Percentiles rank a stretch among this genome's conserved stretches.
Evolutionary conservation across 495 filamentous ascomycete genomes (phyloP).

Genomic region (Hypoxylon rickii): DNA sequence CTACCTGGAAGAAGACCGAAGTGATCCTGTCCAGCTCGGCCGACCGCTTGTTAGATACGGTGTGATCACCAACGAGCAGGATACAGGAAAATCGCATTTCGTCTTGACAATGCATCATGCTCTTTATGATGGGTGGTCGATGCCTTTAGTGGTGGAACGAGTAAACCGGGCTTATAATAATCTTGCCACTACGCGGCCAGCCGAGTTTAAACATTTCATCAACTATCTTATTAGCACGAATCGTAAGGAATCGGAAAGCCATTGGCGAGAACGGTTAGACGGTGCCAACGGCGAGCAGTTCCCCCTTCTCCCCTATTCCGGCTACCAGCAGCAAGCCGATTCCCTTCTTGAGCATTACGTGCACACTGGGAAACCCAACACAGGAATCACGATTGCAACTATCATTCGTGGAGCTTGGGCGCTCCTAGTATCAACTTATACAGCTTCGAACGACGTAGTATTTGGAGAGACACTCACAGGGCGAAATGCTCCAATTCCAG

Average conservation of each 20-base stretch:
- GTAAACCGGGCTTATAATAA: slow-evolving; percentile 50
- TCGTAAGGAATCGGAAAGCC: slow-evolving; percentile 38
- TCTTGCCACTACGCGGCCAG: slow-evolving; percentile 47
- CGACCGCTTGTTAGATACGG: slow-evolving; percentile 59
- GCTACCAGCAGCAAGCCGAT: slow-evolving; percentile 59
- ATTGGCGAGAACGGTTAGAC: slow-evolving; percentile 51
- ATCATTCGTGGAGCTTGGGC: slow-evolving; percentile 68
- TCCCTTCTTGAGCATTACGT: slow-evolving; percentile 57
- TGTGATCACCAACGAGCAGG: slow-evolving; percentile 45
- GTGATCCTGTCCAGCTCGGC: slow-evolving; percentile 58
- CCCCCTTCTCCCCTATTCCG: slow-evolving; percentile 57
- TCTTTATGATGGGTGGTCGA: slow-evolving; percentile 71
- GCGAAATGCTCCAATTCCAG: slow-evolving; percentile 55
- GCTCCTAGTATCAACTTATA: slow-evolving; percentile 58
- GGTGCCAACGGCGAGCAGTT: slow-evolving; percentile 61
- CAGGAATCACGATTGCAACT: slow-evolving; percentile 59
- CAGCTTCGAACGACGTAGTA: slow-evolving; percentile 55
- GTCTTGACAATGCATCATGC: slow-evolving; percentile 70
- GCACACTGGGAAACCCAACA: slow-evolving; percentile 40
- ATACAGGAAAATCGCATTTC: slow-evolving; percentile 50
- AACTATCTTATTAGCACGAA: slow-evolving; percentile 46
- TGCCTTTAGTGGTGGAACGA: slow-evolving; percentile 59
- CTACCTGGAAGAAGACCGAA: slow-evolving; percentile 49
- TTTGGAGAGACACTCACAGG: slow-evolving; percentile 63
- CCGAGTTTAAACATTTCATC: slow-evolving; percentile 53